phyloP scores from a whole-genome alignment of 345 rosid genomes.

The Citrus glauca region DNA sequence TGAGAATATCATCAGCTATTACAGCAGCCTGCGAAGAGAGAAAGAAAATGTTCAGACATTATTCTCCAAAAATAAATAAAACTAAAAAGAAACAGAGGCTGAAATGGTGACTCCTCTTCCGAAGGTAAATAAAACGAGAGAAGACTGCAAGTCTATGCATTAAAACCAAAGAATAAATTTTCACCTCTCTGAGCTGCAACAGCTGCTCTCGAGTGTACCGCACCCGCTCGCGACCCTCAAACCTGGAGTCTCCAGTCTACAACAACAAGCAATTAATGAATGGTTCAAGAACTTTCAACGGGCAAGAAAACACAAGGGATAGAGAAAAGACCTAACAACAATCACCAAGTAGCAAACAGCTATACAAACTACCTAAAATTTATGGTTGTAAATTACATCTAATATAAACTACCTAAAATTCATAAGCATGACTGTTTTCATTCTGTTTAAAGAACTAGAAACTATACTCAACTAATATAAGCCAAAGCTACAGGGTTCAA shows the following conservation, averaged over 20 bases:
- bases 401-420: not conserved
- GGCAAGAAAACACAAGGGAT: not conserved
- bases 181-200: slow-evolving; percentile 67
- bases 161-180: not conserved
- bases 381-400: not conserved
- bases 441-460: not conserved
- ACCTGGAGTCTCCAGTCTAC: slow-evolving; percentile 63
- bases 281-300: slow-evolving; percentile 9
- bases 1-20: slow-evolving; percentile 60
- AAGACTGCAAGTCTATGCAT: not conserved
- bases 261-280: slow-evolving; percentile 13
- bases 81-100: not conserved
- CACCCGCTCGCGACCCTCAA: slow-evolving; percentile 61
- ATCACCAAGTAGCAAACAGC: not conserved
- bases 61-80: not conserved
- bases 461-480: not conserved
- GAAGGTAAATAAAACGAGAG: not conserved
- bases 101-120: not conserved
- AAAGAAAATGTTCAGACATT: slow-evolving; percentile 2
- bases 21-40: slow-evolving; percentile 36
- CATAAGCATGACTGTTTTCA: not conserved
- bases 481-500: not conserved
- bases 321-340: not conserved
- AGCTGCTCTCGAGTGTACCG: slow-evolving; percentile 70
- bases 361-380: not conserved